Evolutionary conservation across 306 rosid genomes (phyloP).

Genomic region (Fagus crenata): DNA sequence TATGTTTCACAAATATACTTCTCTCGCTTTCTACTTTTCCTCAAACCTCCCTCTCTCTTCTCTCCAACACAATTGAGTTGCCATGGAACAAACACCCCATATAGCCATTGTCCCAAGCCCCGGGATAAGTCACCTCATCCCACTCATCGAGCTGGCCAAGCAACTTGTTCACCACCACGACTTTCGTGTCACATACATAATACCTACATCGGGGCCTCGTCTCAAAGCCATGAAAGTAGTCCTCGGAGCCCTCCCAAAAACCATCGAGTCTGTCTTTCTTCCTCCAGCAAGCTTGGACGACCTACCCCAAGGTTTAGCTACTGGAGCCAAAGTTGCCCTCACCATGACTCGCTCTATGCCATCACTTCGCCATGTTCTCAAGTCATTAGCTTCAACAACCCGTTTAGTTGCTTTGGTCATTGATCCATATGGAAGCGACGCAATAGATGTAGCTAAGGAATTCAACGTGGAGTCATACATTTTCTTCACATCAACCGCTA

Average conservation of each 20-base stretch:
- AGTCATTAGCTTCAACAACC: slow-evolving; percentile 4
- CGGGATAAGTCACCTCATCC: slow-evolving; percentile 39
- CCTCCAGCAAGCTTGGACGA: slow-evolving; percentile 26
- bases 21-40: too few species aligned
- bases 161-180: slow-evolving; percentile 32
- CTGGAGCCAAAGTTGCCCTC: slow-evolving; percentile 27
- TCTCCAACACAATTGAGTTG: too few species aligned
- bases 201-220: slow-evolving; percentile 36
- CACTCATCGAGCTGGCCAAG: slow-evolving; percentile 36
- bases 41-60: too few species aligned
- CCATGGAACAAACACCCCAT: slow-evolving; percentile 23
- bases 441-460: slow-evolving; percentile 26
- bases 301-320: not conserved
- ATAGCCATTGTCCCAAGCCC: slow-evolving; percentile 37
- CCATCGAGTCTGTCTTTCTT: slow-evolving; percentile 27
- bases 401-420: slow-evolving; percentile 23
- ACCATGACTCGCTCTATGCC: slow-evolving; percentile 29
- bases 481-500: slow-evolving; percentile 24
- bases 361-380: not conserved
- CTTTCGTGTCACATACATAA: slow-evolving; percentile 40
- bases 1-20: too few species aligned
- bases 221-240: slow-evolving; percentile 33
- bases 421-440: slow-evolving; percentile 23
- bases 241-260: slow-evolving; percentile 34
- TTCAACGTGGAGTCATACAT: slow-evolving; percentile 28